A percentile compares a stretch with the other conserved stretches of the same genome.
phyloP scores from a whole-genome alignment of 306 rosid species.

The Arachis stenosperma region DNA sequence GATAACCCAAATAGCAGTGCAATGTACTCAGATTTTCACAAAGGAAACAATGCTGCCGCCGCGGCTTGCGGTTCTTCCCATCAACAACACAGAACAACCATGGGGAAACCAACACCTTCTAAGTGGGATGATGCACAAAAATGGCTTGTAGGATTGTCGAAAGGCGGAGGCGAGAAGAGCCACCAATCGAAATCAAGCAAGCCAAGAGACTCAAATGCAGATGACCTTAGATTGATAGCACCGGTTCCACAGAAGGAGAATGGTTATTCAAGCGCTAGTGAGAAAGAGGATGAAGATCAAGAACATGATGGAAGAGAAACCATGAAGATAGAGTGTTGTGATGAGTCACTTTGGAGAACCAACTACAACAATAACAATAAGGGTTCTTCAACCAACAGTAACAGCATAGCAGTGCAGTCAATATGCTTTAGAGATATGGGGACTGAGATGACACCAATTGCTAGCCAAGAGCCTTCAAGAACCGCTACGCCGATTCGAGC shows the following conservation, averaged over 20 bases:
- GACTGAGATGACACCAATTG: slow-evolving; percentile 97
- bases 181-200: slow-evolving; percentile 66
- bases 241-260: slow-evolving; percentile 86
- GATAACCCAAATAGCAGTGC: slow-evolving; percentile 52
- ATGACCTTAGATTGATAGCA: slow-evolving; percentile 91
- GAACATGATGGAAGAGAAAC: slow-evolving; percentile 54
- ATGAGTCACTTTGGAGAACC: slow-evolving; percentile 72
- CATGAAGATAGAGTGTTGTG: slow-evolving; percentile 77
- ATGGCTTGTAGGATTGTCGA: slow-evolving; percentile 90
- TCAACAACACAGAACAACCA: slow-evolving; percentile 53
- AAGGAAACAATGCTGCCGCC: slow-evolving; percentile 51
- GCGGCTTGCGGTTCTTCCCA: slow-evolving; percentile 48
- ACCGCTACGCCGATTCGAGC: slow-evolving; percentile 88
- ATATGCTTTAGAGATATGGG: slow-evolving; percentile 96
- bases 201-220: slow-evolving; percentile 92
- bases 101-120: slow-evolving; percentile 89
- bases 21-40: slow-evolving; percentile 75
- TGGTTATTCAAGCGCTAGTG: slow-evolving; percentile 55
- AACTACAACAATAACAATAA: slow-evolving; percentile 64
- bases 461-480: slow-evolving; percentile 94
- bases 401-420: slow-evolving; percentile 53
- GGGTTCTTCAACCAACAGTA: slow-evolving; percentile 42
- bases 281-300: slow-evolving; percentile 49
- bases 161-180: slow-evolving; percentile 68
- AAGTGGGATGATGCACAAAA: slow-evolving; percentile 99